phyloP scores from a whole-genome alignment of 768 basidiomycete genomes.

The Boletus rubescentipes region DNA sequence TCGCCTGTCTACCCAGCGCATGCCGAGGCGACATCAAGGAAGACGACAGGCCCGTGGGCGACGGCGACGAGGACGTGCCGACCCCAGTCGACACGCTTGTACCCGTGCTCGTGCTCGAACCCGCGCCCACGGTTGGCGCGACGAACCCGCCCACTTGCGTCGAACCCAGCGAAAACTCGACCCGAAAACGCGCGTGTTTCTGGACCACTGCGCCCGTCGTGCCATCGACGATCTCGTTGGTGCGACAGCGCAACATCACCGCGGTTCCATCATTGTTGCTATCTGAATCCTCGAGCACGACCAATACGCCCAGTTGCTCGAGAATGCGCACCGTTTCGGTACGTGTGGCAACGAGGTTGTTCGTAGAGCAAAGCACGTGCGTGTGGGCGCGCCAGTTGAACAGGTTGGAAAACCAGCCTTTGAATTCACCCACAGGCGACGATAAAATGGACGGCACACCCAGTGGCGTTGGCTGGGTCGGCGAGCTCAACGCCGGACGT shows the following conservation, averaged over 20 bases:
- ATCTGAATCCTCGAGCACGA: constrained; percentile 54
- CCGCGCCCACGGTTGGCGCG: constrained; percentile 18
- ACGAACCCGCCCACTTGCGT: constrained; percentile 24
- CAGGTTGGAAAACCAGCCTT: constrained; percentile 93
- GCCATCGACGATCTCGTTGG: constrained; percentile 48
- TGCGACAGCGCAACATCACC: constrained; percentile 47
- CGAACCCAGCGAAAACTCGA: constrained; percentile 60
- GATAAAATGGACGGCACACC: constrained; percentile 46
- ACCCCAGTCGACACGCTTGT: neutral
- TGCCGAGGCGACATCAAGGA: constrained; percentile 28
- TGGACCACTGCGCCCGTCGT: constrained; percentile 42
- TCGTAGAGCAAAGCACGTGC: constrained; percentile 54
- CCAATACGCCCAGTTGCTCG: constrained; percentile 59
- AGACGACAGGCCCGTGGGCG: constrained; percentile 24
- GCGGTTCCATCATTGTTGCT: constrained; percentile 32
- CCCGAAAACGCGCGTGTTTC: constrained; percentile 80
- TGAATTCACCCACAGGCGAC: constrained; percentile 57
- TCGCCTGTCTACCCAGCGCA: constrained; percentile 26
- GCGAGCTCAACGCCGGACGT: constrained; percentile 50
- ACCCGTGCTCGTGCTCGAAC: constrained; percentile 20
- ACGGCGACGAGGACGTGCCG: constrained; percentile 10
- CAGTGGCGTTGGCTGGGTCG: constrained; percentile 41
- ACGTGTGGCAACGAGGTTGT: constrained; percentile 60
- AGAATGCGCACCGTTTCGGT: constrained; percentile 63
- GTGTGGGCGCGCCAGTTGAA: constrained; percentile 85